These are phyloP conservation scores for Teunomyces pallodes DNA, from an alignment of 805 yeast species.

Conservation along the genomic window DNA sequence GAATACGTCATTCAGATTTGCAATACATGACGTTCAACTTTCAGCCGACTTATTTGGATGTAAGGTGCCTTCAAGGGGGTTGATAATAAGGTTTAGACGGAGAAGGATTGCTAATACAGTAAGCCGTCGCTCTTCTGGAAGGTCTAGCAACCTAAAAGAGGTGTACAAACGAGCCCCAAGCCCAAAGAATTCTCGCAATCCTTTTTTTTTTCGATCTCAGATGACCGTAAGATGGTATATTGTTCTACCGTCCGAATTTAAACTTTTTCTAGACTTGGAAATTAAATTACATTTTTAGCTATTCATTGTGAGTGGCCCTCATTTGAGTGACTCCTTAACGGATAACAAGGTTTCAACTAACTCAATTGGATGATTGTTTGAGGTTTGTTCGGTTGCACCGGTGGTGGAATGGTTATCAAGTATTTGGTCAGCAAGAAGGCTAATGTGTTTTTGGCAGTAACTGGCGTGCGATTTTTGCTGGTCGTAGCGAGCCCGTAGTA, in stretches of 20 bases:
- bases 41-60: background rate
- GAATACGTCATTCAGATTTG: background rate
- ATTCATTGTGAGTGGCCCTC: background rate
- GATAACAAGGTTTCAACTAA: slow-evolving; percentile 1
- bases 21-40: background rate
- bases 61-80: background rate
- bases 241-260: background rate
- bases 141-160: background rate
- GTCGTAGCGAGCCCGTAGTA: slow-evolving; percentile 3
- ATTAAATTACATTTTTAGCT: background rate
- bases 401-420: background rate
- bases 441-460: background rate
- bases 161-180: background rate
- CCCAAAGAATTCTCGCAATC: no score
- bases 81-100: background rate
- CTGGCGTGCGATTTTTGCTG: background rate
- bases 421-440: background rate
- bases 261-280: background rate
- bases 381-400: background rate
- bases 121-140: background rate
- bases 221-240: background rate
- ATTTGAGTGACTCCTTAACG: background rate
- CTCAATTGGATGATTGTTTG: background rate
- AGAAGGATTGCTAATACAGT: background rate
- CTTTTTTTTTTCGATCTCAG: background rate